phyloP scores from a whole-genome alignment of 2,329 filamentous ascomycete species.

The Blumeria graminis region DNA sequence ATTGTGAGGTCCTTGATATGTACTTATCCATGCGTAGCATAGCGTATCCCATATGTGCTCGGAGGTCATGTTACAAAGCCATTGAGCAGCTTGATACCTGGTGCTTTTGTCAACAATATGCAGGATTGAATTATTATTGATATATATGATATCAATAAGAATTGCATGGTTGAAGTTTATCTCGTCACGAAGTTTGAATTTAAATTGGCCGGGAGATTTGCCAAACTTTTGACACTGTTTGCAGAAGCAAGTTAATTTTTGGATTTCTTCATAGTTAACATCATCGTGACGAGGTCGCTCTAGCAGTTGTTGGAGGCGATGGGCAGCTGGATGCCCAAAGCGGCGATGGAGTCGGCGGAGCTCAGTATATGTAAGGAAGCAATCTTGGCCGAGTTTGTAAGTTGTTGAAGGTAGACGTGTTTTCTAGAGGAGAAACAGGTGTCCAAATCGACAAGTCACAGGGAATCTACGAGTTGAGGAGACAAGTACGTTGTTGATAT shows the following conservation, averaged over 20 bases:
- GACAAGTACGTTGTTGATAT: background rate
- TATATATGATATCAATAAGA: background rate
- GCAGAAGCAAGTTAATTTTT: background rate
- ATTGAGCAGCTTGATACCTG: background rate
- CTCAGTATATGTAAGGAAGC: background rate
- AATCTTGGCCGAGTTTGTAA: background rate
- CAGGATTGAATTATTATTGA: background rate
- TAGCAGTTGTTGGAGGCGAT: background rate
- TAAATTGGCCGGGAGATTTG: background rate
- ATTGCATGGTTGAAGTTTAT: background rate
- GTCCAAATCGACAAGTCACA: conserved; percentile 1
- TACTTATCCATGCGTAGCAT: background rate
- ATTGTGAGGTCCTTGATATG: background rate
- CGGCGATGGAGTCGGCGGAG: background rate
- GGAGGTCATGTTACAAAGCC: background rate
- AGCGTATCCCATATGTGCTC: background rate
- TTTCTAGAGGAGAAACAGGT: background rate
- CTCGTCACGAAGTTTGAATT: background rate
- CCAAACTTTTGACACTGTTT: background rate
- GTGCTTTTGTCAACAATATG: background rate
- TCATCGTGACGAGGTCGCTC: background rate
- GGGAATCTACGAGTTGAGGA: no score
- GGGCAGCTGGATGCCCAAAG: background rate
- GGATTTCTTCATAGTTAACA: background rate
- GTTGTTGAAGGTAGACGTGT: background rate